Percentiles rank a stretch among this genome's conserved stretches.
These are phyloP conservation scores for Starmerella vitae DNA, from an alignment of 805 yeast species.

Conservation along the genomic window DNA sequence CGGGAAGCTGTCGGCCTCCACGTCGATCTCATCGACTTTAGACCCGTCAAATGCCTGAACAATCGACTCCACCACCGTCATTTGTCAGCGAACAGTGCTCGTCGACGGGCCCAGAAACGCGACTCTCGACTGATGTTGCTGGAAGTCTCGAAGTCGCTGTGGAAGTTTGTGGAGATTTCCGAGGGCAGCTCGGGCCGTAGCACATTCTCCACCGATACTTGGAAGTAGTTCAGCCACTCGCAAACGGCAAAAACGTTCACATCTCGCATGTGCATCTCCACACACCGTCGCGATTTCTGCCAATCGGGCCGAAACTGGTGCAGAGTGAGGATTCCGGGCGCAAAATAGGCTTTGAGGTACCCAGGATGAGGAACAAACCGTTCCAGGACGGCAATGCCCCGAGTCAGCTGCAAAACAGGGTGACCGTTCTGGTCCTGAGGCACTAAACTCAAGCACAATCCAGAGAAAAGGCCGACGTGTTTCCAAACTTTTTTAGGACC, in stretches of 20 bases:
- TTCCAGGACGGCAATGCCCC: conserved; percentile 3
- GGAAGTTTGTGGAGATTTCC: background rate
- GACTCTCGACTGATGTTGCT: conserved; percentile 6
- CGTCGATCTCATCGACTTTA: no score
- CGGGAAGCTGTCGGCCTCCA: no score
- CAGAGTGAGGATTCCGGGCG: conserved; percentile 1
- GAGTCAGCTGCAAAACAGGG: conserved; percentile 7
- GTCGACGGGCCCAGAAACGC: conserved; percentile 5
- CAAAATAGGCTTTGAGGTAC: conserved; percentile 1
- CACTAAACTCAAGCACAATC: conserved; percentile 8
- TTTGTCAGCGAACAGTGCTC: no score
- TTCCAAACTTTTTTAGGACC: conserved; percentile 6
- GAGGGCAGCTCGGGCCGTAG: background rate
- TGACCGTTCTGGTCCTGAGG: conserved; percentile 2
- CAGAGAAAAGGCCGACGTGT: conserved; percentile 13
- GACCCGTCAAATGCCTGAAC: no score
- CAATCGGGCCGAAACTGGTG: background rate
- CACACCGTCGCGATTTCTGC: background rate
- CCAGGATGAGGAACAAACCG: conserved; percentile 2
- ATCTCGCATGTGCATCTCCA: conserved; percentile 9
- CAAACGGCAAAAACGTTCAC: conserved; percentile 2
- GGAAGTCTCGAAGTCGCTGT: background rate
- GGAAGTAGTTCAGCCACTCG: conserved; percentile 8
- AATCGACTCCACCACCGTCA: no score
- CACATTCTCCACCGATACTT: conserved; percentile 1